Base-by-base conservation (phyloP, 1,284 basidiomycete species). In the Leucoagaricus sp. region DNA sequence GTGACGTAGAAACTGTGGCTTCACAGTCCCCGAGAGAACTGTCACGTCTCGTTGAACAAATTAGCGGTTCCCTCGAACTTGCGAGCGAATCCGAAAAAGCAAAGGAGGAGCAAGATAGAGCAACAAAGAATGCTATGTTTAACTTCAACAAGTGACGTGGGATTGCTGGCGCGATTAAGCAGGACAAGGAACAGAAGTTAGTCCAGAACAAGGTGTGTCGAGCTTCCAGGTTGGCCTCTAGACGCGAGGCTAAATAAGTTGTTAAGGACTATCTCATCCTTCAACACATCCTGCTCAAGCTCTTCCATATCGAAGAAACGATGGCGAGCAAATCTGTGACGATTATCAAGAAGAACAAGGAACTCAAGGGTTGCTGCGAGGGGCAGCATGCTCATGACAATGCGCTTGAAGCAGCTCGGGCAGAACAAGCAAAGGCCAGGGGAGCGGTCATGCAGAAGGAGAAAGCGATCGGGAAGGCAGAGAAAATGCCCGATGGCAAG, bases 1-100 rank as follows among this genome's bases (percentile, higher is more conserved):
- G 97, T 55, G 97, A 99, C 69, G 97, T 99, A 36, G 97, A 99
- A 74, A 93, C 94, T 2, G 93, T 99, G 46, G 97, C 97, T 0
- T 94, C 93, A 6, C 97, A 99, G 67, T 95, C 93, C 1, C 85
- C 96, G 8, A 89, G 89, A 63, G 94, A 97, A 63, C 84, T 99
- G 19, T 85, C 95, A 1, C 83, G 85, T 33, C 85, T 99, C 44
- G 91, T 99, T 50, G 97, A 99, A 65, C 94, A 98, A 69, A 98
- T 99, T 62, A 93, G 88, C 61, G 95, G 95, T 1, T 96, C 93
- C 0, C 80, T 96, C 36, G 96, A 98, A 66, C 84, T 97, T 21
- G 87, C 93, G 1, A 75, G 80, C 0, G 94, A 94, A 51, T 99
- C 99, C 67, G 96, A 98, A 58, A 85, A 85, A 53, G 93, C 94